phyloP scores from a whole-genome alignment of 192 early-diverging fungal genomes.

The Piromyces finnis region DNA sequence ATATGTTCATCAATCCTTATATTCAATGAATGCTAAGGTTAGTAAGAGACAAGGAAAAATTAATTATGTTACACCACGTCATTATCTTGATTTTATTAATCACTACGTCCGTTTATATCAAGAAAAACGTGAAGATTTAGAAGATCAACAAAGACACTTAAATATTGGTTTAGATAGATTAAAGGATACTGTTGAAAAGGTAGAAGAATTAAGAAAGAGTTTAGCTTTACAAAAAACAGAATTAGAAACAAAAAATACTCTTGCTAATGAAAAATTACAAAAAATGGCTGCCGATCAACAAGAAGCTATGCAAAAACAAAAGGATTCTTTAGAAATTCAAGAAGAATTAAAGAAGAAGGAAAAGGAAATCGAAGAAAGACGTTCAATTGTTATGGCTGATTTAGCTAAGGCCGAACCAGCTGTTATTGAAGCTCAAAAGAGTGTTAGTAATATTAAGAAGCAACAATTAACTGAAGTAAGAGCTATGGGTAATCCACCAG shows the following conservation, averaged over 20 bases:
- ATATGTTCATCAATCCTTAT: constrained; percentile 77
- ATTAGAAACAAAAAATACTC: constrained; percentile 65
- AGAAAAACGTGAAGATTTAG: constrained; percentile 84
- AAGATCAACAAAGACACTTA: constrained; percentile 96
- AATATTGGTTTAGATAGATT: constrained; percentile 95
- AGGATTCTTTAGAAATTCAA: constrained; percentile 60
- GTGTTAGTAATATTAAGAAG: constrained; percentile 89
- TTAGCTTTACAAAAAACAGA: constrained; percentile 72
- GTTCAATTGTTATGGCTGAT: constrained; percentile 63
- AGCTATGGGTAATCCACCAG: constrained; percentile 91
- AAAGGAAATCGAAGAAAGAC: constrained; percentile 58
- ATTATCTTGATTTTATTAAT: constrained; percentile 93
- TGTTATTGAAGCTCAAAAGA: constrained; percentile 81
- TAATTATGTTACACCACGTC: constrained; percentile 88
- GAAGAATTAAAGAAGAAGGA: constrained; percentile 54
- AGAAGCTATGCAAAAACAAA: constrained; percentile 78
- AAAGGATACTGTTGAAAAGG: constrained; percentile 82
- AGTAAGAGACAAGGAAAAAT: constrained; percentile 59
- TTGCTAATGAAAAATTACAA: constrained; percentile 90
- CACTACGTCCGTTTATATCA: constrained; percentile 79
- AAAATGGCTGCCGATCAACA: constrained; percentile 91
- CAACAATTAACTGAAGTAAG: constrained; percentile 93
- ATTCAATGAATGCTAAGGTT: constrained; percentile 68
- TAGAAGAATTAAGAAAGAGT: constrained; percentile 75
- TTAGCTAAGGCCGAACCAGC: constrained; percentile 93